phyloP scores from a whole-genome alignment of 148 eudicot species.

The Fallopia convolvulus region DNA sequence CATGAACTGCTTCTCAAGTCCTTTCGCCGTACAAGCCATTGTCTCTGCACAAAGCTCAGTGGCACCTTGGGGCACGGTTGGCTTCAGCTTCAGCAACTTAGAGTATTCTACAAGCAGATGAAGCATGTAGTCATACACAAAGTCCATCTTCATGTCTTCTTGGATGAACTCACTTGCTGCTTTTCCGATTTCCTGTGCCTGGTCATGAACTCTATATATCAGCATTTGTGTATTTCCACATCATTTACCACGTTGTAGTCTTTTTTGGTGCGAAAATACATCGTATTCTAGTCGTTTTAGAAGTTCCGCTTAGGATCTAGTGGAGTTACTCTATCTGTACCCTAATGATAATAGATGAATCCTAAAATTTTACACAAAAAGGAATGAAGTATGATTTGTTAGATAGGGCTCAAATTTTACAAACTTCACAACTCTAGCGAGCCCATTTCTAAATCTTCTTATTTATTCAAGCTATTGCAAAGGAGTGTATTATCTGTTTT shows the following conservation, averaged over 20 bases:
- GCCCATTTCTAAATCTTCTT: neutral
- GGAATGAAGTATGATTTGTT: too few relatives aligned
- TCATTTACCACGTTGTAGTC: neutral
- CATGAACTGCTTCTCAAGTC: slow-evolving; percentile 51
- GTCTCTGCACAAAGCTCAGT: slow-evolving; percentile 69
- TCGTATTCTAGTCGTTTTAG: neutral
- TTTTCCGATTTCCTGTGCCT: slow-evolving; percentile 68
- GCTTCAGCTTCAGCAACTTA: slow-evolving; percentile 63
- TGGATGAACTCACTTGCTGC: slow-evolving; percentile 50
- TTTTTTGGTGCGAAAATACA: too few relatives aligned
- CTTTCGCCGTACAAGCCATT: slow-evolving; percentile 52
- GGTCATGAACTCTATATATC: slow-evolving; percentile 9
- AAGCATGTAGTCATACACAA: slow-evolving; percentile 81
- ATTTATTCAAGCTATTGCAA: neutral
- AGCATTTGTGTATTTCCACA: neutral
- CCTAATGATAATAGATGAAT: too few relatives aligned
- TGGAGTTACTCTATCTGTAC: too few relatives aligned
- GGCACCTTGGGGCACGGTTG: slow-evolving; percentile 41
- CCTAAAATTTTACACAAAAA: too few relatives aligned
- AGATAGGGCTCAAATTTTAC: too few relatives aligned
- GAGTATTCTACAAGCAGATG: slow-evolving; percentile 68
- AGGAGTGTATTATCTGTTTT: neutral
- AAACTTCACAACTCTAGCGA: too few relatives aligned
- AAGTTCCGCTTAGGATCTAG: too few relatives aligned
- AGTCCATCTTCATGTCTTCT: slow-evolving; percentile 58